Base-by-base conservation (phyloP, 768 basidiomycete species). In the Tricholoma sp. region DNA sequence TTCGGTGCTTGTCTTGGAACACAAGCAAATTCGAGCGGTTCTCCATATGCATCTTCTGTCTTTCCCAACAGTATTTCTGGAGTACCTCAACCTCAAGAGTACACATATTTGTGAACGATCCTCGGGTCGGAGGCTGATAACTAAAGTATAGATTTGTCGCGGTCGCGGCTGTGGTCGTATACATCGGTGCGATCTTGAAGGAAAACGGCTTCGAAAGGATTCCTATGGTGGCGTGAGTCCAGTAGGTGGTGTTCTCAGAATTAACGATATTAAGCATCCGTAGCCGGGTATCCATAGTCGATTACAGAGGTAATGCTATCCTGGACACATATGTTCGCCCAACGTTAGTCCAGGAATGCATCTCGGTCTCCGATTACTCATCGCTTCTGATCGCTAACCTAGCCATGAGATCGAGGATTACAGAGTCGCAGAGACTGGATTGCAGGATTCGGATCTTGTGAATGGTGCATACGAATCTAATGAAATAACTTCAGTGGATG, bases 271-370 rank as follows among this genome's bases (percentile, higher is more conserved):
- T 53, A 49, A 33, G 17, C 33, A 17, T 57, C 32, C 52, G 24
- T 55, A 82, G 82, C 4, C 79, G 81, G 36, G 78, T 83, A 15
- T 79, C 80, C 11, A 58, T 82, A 33, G 70, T 73, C 17, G 79
- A 83, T 65, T 81, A 79, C 59, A 67, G 72, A 59, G 81, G 81
- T 15, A 57, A 67, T 29, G 60, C 72, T 8, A 53, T 83, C 20
- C 65, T 79, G 48, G 81, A 83, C 61, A 78, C 77, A 36, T 77
- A 71, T 63, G 81, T 84, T 48, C 76, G 70, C 17, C 82, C 82
- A 45, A 81, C 79, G 81, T 83, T 60, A 65, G 78, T 69, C 32
- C 37, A 39, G 20, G 33, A 24, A 24, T 20, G 42, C 32, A n/a
- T 55, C 47, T 20, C n/a, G 28, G 8, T 15, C 34, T 18, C 47